Conservation (phyloP, 108 stramenopile species). For the Mediolabrus comicus region DNA sequence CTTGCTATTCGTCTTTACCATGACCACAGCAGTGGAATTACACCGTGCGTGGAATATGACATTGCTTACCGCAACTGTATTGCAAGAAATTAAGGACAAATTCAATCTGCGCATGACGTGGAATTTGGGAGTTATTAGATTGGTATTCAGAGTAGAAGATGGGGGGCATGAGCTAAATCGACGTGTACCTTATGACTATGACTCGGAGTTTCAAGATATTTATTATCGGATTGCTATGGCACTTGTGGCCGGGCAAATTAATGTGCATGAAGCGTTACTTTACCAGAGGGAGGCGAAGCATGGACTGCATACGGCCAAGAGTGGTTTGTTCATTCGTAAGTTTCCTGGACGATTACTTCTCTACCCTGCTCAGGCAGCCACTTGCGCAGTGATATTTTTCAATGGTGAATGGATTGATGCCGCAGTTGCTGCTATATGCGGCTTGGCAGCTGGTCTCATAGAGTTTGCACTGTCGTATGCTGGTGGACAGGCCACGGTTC, state of each 20-base stretch:
- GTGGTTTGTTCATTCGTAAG: conserved; percentile 44
- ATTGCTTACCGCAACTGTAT: neutral
- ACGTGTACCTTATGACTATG: conserved; percentile 55
- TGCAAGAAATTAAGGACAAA: neutral
- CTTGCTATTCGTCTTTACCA: conserved; percentile 35
- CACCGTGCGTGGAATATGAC: conserved; percentile 60
- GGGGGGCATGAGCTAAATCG: conserved; percentile 51
- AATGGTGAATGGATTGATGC: conserved; percentile 39
- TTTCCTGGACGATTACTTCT: conserved; percentile 47
- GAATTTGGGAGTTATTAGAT: conserved; percentile 47
- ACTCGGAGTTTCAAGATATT: conserved; percentile 52
- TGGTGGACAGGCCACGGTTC: conserved; percentile 27
- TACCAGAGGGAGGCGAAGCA: conserved; percentile 45
- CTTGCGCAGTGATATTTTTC: conserved; percentile 42
- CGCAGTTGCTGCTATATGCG: conserved; percentile 35
- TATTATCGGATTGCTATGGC: conserved; percentile 48
- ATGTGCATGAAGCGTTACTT: conserved; percentile 45
- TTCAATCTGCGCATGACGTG: conserved; percentile 50
- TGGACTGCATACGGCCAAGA: conserved; percentile 39
- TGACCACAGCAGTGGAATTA: conserved; percentile 50
- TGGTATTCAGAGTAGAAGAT: conserved; percentile 52
- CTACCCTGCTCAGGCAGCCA: conserved; percentile 47
- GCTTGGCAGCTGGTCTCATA: conserved; percentile 32
- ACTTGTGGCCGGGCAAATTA: conserved; percentile 41
- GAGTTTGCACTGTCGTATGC: conserved; percentile 31